phyloP scores from a whole-genome alignment of 2,329 filamentous ascomycete species.

The Fonsecaea monophora region DNA sequence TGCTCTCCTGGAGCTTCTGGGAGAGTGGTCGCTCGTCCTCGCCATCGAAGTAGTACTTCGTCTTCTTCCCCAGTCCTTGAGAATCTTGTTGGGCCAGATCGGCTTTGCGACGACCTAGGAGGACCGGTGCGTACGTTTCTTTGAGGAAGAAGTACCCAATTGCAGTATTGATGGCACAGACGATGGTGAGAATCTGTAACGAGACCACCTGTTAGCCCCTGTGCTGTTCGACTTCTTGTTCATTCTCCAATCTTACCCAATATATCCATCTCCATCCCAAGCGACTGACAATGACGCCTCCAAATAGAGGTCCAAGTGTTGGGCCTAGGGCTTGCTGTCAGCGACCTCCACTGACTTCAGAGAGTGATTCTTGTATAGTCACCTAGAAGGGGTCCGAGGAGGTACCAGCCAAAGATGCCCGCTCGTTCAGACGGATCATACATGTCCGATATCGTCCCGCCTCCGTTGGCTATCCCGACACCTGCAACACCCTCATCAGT shows the following conservation, averaged over 20 bases:
- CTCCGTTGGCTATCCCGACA: constrained; percentile 38
- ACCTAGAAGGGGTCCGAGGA: constrained; percentile 35
- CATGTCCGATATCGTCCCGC: constrained; percentile 38
- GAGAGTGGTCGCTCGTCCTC: constrained; percentile 34
- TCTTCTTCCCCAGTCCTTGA: constrained; percentile 10
- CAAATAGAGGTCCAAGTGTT: constrained; percentile 42
- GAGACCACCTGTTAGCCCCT: constrained; percentile 45
- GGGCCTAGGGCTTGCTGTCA: constrained; percentile 21
- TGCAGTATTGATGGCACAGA: constrained; percentile 59
- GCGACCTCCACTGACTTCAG: background rate
- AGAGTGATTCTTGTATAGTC: background rate
- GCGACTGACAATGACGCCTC: constrained; percentile 56
- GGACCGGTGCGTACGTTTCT: constrained; percentile 67
- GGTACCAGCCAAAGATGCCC: constrained; percentile 37
- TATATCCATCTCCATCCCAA: constrained; percentile 59
- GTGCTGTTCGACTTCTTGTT: constrained; percentile 45
- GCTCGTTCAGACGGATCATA: constrained; percentile 36
- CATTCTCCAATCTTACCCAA: constrained; percentile 52
- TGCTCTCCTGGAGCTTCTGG: constrained; percentile 44
- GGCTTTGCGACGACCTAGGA: constrained; percentile 63
- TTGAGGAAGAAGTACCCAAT: constrained; percentile 63
- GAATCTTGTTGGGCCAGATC: constrained; percentile 52
- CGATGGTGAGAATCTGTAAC: constrained; percentile 49
- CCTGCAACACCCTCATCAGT: constrained; percentile 18
- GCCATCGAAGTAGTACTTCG: constrained; percentile 33